Evolutionary conservation across 2,329 filamentous ascomycete genomes (phyloP).

Genomic region (Pseudogymnoascus destructans): DNA sequence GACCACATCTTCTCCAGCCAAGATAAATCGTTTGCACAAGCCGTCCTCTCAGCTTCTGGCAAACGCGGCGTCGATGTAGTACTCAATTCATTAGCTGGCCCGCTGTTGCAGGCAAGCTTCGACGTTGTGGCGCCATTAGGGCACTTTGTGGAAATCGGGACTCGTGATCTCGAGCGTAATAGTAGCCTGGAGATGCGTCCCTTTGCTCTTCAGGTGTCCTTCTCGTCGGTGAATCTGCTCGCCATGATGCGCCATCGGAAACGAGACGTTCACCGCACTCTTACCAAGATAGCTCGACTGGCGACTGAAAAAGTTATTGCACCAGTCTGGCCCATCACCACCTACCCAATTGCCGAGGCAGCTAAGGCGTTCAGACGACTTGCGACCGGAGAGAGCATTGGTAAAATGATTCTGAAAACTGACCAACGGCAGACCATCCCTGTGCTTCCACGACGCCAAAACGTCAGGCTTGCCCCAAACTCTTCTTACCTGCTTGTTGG

Average conservation of each 20-base stretch:
- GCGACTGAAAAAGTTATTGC: neutral
- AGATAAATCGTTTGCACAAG: conserved; percentile 26
- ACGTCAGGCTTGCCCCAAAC: neutral
- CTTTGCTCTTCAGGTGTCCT: neutral
- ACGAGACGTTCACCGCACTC: neutral
- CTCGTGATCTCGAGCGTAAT: conserved; percentile 27
- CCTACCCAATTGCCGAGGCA: neutral
- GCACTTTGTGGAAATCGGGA: conserved; percentile 32
- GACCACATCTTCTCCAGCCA: conserved; percentile 17
- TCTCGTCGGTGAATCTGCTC: neutral
- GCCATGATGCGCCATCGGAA: conserved; percentile 2
- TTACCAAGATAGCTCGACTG: neutral
- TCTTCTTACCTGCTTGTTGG: conserved; percentile 21
- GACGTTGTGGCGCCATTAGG: conserved; percentile 29
- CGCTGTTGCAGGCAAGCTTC: conserved; percentile 25
- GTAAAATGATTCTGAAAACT: neutral
- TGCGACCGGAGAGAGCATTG: neutral
- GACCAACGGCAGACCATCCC: neutral
- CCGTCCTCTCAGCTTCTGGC: conserved; percentile 23
- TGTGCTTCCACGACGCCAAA: neutral
- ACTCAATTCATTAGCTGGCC: conserved; percentile 25
- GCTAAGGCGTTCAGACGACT: neutral
- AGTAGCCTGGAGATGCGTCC: conserved; percentile 15
- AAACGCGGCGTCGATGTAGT: conserved; percentile 26
- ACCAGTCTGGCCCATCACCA: neutral